Evolutionary conservation across 495 filamentous ascomycete species (phyloP).

Genomic region (Aspergillus bertholletiae): DNA sequence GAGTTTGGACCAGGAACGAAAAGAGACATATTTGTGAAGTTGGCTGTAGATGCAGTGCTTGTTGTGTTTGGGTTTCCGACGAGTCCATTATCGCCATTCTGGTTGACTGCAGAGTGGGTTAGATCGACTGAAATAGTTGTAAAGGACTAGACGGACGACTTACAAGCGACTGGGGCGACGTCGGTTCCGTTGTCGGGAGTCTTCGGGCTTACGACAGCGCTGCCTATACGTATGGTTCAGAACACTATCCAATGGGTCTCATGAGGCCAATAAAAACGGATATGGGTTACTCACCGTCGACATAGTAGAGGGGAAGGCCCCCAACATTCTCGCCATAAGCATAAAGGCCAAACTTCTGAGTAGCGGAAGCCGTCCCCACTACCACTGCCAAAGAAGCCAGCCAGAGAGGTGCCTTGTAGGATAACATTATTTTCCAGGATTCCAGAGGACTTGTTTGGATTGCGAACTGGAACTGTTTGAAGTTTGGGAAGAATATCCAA

Average conservation of each 20-base stretch:
- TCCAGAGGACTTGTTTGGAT: neutral
- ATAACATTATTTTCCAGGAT: neutral
- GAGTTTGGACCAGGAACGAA: constrained; percentile 21
- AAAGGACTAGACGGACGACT: neutral
- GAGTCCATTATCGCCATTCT: constrained; percentile 3
- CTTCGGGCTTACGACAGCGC: constrained; percentile 9
- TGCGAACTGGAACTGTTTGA: neutral
- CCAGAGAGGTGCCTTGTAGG: neutral
- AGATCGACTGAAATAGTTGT: neutral
- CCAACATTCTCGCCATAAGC: constrained; percentile 32
- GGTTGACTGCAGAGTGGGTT: constrained; percentile 2
- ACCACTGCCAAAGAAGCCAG: neutral
- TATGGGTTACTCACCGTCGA: constrained; percentile 22
- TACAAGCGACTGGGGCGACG: constrained; percentile 8
- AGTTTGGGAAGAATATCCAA: neutral
- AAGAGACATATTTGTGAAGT: constrained; percentile 18
- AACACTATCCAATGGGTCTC: neutral
- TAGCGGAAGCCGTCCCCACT: neutral
- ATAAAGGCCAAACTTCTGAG: constrained; percentile 24
- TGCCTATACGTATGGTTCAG: neutral
- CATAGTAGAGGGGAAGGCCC: constrained; percentile 31
- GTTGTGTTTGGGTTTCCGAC: constrained; percentile 23
- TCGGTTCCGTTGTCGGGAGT: constrained; percentile 8
- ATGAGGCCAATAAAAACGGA: neutral
- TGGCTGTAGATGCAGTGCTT: constrained; percentile 1